Evolutionary conservation across 2,329 filamentous ascomycete species (phyloP), one percentile per base, ranked within the genome.

Genomic region (Trichoderma simmonsii): DNA sequence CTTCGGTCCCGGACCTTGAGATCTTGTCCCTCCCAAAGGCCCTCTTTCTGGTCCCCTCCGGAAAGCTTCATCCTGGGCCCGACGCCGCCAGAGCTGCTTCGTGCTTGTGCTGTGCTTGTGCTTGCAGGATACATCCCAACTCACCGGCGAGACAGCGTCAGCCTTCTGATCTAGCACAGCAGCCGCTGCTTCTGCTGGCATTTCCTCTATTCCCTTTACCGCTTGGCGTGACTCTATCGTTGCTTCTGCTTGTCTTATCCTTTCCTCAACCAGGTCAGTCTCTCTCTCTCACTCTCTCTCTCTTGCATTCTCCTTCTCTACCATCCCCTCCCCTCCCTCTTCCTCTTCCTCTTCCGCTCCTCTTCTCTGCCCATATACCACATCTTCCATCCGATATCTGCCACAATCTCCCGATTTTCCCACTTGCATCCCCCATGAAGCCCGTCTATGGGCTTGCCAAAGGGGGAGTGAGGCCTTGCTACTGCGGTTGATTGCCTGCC

Each of bases 71-170:
- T 77, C 76, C 75, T 72, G 61, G 68, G 56, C 34, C 48, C 54
- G 68, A 70, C 51, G 71, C 71, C 36, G 56, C 56, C 67, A 67
- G 36, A 63, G 62, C 75, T 78, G 77, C 77, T 76, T 76, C 51
- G 64, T 67, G 64, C 64, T 67, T 48, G 62, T 65, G 65, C 65
- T 67, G 62, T 65, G 65, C 65, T 67, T 59, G 73, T 76, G 74
- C 79, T 79, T 80, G 79, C 79, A 79, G 77, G 75, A 80, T 75
- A 78, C 78, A 78, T 78, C 75, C 39, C 75, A 74, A 73, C 73
- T 76, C 73, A 21, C 76, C 75, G 78, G 75, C 77, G 78, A 79
- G 79, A 78, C 78, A 79, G 64, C 63, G 72, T 70, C 51, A 63
- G 54, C 62, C 67, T 66, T 67, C 66, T 73, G 64, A 39, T 72